These are phyloP conservation scores for Sinapis alba DNA, from an alignment of 441 rosid genomes.

Conservation along the genomic window DNA sequence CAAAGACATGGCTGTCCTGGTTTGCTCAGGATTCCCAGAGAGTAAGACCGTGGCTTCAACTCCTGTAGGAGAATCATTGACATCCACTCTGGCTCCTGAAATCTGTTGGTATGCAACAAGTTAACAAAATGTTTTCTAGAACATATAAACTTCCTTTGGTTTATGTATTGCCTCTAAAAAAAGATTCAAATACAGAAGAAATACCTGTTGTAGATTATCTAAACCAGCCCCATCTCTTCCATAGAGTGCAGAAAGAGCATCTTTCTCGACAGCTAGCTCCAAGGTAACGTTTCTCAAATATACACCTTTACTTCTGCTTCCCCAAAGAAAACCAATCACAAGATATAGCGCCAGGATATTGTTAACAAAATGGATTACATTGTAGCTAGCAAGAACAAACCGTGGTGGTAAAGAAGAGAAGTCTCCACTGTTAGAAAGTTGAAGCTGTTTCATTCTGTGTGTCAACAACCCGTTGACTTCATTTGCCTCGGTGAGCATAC, in stretches of 20 bases:
- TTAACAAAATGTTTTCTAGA: not conserved
- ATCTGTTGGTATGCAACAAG: conserved; percentile 8
- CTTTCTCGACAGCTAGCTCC: conserved; percentile 42
- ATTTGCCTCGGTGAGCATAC: conserved; percentile 22
- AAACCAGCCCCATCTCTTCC: conserved; percentile 51
- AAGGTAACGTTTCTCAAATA: conserved; percentile 42
- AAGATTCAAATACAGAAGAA: not conserved
- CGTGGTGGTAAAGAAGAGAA: conserved; percentile 29
- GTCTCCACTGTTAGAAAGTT: conserved; percentile 34
- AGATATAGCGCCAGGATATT: not conserved
- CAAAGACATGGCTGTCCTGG: not conserved
- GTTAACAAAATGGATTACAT: conserved; percentile 10
- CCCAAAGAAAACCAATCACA: not conserved
- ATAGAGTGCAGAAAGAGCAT: conserved; percentile 40
- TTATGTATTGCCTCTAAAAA: not conserved
- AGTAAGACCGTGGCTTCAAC: not conserved
- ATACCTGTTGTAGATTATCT: conserved; percentile 44
- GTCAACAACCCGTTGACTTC: conserved; percentile 20
- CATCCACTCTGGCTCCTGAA: not conserved
- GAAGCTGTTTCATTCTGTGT: conserved; percentile 40
- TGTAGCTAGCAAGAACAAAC: conserved; percentile 39
- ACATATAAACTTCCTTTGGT: not conserved
- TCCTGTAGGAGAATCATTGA: not conserved
- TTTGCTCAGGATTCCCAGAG: not conserved
- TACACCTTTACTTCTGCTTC: conserved; percentile 36